Conservation (phyloP, 805 yeast species). For the Scheffersomyces lignosus region DNA sequence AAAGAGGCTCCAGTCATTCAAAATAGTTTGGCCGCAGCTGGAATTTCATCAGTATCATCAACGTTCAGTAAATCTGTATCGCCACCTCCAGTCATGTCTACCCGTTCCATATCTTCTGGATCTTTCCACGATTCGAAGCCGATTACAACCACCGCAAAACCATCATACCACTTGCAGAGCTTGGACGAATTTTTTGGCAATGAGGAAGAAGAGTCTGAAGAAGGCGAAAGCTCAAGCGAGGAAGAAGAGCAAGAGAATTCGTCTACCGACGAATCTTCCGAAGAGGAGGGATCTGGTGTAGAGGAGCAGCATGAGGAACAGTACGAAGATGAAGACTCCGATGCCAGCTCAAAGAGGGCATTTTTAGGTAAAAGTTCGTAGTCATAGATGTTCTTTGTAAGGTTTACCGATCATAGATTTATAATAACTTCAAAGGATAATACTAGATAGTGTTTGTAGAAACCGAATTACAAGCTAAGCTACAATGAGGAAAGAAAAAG, state of each 20-base stretch:
- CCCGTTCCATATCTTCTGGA: slow-evolving; percentile 26
- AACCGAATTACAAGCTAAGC: no score
- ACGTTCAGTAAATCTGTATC: slow-evolving; percentile 1
- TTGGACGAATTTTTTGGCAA: slow-evolving; percentile 81
- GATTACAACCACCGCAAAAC: slow-evolving; percentile 10
- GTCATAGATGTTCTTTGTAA: no score
- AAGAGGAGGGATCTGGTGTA: slow-evolving; percentile 12
- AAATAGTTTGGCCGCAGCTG: slow-evolving; percentile 11
- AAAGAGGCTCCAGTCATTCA: slow-evolving; percentile 18
- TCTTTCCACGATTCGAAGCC: slow-evolving; percentile 5
- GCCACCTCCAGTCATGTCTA: slow-evolving; percentile 7
- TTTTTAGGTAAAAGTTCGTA: no score
- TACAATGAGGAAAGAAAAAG: no score
- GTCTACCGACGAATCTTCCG: no score
- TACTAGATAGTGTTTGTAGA: no score
- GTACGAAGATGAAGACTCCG: slow-evolving; percentile 9
- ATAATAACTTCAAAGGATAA: no score
- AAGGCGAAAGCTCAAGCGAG: slow-evolving; percentile 17
- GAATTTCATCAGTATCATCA: slow-evolving; percentile 6
- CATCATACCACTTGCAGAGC: slow-evolving; percentile 65
- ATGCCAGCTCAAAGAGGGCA: no score
- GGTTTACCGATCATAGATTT: no score
- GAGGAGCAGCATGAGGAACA: slow-evolving; percentile 13
- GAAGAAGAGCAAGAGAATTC: slow-evolving; percentile 23
- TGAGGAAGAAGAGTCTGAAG: slow-evolving; percentile 14